phyloP scores from a whole-genome alignment of 1,284 basidiomycete species.

The Apiotrichum porosum region DNA sequence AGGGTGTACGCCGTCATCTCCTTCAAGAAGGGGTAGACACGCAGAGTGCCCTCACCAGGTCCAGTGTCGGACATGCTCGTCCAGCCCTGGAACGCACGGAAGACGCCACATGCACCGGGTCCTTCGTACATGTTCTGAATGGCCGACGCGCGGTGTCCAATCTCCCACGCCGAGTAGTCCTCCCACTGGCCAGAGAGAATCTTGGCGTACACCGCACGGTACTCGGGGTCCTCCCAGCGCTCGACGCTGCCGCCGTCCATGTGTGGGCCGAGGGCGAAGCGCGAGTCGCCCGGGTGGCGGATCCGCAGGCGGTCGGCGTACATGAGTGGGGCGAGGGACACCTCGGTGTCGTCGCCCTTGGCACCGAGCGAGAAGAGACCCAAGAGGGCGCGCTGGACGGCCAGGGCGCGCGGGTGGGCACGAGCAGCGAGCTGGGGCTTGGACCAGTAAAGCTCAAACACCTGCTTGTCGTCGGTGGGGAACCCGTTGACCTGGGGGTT shows the following conservation, averaged over 20 bases:
- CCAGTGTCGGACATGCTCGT: constrained; percentile 59
- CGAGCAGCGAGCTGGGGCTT: constrained; percentile 63
- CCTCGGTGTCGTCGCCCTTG: constrained; percentile 47
- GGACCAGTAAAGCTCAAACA: constrained; percentile 66
- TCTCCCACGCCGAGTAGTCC: constrained; percentile 44
- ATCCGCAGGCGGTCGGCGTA: constrained; percentile 75
- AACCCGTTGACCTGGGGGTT: constrained; percentile 58
- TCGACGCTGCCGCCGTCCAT: constrained; percentile 71
- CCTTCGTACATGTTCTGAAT: constrained; percentile 46
- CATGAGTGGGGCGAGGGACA: constrained; percentile 59
- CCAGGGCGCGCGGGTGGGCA: constrained; percentile 67
- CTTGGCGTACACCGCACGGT: constrained; percentile 56
- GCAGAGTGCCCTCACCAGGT: constrained; percentile 66
- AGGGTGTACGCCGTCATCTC: constrained; percentile 71
- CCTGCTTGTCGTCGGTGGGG: constrained; percentile 63
- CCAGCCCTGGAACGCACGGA: constrained; percentile 71
- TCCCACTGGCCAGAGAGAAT: constrained; percentile 62
- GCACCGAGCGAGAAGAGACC: constrained; percentile 55
- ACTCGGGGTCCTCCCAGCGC: constrained; percentile 68
- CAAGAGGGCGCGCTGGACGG: constrained; percentile 54
- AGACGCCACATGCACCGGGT: constrained; percentile 57
- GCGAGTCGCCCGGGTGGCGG: constrained; percentile 63
- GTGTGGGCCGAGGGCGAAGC: constrained; percentile 69
- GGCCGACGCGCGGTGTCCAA: constrained; percentile 29
- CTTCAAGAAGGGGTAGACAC: constrained; percentile 68